Evolutionary conservation across 2,329 filamentous ascomycete species (phyloP).

Genomic region (Aspergillus aculeatinus): DNA sequence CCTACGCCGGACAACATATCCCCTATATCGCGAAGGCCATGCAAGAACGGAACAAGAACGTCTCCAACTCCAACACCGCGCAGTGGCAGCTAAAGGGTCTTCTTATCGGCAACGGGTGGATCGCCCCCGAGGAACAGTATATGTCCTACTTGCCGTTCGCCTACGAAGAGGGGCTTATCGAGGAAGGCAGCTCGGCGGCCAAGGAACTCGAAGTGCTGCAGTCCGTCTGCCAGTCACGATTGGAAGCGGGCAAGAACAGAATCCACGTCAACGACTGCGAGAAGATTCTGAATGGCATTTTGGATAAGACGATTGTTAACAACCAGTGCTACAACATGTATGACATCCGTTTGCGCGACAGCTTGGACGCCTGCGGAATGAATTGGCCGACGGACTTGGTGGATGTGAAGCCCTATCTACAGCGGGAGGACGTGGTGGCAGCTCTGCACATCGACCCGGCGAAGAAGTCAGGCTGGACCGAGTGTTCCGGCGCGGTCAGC

Average conservation of each 20-base stretch:
- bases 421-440: constrained; percentile 70
- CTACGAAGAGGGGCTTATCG: constrained; percentile 71
- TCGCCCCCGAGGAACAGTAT: constrained; percentile 87
- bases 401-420: constrained; percentile 78
- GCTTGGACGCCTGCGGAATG: constrained; percentile 85
- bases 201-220: constrained; percentile 68
- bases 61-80: constrained; percentile 36
- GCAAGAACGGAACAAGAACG: constrained; percentile 76
- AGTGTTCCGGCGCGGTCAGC: constrained; percentile 81
- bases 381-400: constrained; percentile 91
- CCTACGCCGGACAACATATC: constrained; percentile 94
- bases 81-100: constrained; percentile 80
- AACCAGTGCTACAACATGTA: constrained; percentile 91
- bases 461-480: constrained; percentile 85
- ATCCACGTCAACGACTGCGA: constrained; percentile 76
- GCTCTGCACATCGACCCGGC: constrained; percentile 81
- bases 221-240: constrained; percentile 62
- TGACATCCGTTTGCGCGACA: constrained; percentile 81
- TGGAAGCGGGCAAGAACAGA: constrained; percentile 59
- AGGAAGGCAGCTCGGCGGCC: constrained; percentile 63
- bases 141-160: constrained; percentile 79
- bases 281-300: constrained; percentile 68
- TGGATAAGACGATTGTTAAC: constrained; percentile 60
- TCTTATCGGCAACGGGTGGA: constrained; percentile 97
- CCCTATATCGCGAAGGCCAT: constrained; percentile 95